Percentiles rank a stretch among this genome's conserved stretches.
Evolutionary conservation across 2,329 filamentous ascomycete species (phyloP).

Genomic region (Epichloe bromicola): DNA sequence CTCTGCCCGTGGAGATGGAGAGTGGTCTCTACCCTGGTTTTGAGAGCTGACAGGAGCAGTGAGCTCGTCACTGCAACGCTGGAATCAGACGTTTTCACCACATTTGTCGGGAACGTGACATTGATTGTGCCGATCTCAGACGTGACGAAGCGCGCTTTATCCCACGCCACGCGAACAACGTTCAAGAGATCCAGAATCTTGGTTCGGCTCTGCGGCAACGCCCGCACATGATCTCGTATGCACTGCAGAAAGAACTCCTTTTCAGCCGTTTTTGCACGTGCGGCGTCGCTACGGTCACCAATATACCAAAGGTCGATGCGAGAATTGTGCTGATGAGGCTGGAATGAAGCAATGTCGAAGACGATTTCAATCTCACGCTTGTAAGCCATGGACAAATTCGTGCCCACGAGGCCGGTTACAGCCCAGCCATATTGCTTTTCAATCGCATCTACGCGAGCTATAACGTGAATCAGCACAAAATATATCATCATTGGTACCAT

Average conservation of each 20-base stretch:
- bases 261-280: conserved; percentile 46
- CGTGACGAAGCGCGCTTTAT: conserved; percentile 44
- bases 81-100: conserved; percentile 51
- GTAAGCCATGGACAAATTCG: conserved; percentile 61
- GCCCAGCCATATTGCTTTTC: conserved; percentile 60
- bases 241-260: conserved; percentile 65
- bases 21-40: conserved; percentile 54
- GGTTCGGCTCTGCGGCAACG: conserved; percentile 44
- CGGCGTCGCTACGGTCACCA: conserved; percentile 40
- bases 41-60: conserved; percentile 49
- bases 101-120: conserved; percentile 49
- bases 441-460: conserved; percentile 51
- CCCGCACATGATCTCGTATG: conserved; percentile 54
- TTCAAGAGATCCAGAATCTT: conserved; percentile 43
- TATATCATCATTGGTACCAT: neutral
- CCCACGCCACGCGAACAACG: conserved; percentile 52
- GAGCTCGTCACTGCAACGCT: conserved; percentile 47
- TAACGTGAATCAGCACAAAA: conserved; percentile 22
- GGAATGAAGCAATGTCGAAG: conserved; percentile 54
- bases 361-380: conserved; percentile 58
- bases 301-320: conserved; percentile 61
- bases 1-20: conserved; percentile 40
- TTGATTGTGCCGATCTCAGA: conserved; percentile 49
- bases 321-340: conserved; percentile 29
- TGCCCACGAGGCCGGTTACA: conserved; percentile 50